Conservation (phyloP, 345 rosid genomes). For the Passiflora organensis region DNA sequence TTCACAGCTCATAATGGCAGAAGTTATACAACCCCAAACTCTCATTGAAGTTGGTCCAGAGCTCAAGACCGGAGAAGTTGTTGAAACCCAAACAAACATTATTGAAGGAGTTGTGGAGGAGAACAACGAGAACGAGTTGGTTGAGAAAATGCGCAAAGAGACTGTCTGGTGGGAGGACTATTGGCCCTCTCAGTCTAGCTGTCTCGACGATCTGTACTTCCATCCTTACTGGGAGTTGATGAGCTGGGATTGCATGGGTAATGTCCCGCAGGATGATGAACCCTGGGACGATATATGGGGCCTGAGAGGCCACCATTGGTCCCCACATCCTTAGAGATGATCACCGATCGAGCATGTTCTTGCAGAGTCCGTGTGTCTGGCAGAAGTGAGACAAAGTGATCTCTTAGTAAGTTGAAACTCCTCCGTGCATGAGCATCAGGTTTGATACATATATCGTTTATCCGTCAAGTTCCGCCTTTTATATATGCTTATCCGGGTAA, state of each 20-base stretch:
- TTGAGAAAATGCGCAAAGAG: neutral
- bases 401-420: too few species aligned
- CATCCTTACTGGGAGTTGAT: neutral
- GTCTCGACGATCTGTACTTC: neutral
- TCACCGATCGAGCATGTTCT: too few species aligned
- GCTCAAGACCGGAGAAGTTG: neutral
- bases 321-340: neutral
- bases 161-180: constrained; percentile 8
- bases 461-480: too few species aligned
- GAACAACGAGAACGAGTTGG: neutral
- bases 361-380: too few species aligned
- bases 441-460: too few species aligned
- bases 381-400: too few species aligned
- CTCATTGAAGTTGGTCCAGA: neutral
- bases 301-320: neutral
- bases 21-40: neutral
- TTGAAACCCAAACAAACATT: neutral
- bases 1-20: too few species aligned
- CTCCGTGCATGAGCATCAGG: too few species aligned
- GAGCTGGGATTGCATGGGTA: neutral
- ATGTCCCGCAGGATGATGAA: neutral
- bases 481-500: too few species aligned
- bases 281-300: constrained; percentile 4
- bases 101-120: neutral
- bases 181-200: neutral